Base-by-base conservation (phyloP, 2,329 filamentous ascomycete genomes). In the Aspergillus pseudoviridinutans region DNA sequence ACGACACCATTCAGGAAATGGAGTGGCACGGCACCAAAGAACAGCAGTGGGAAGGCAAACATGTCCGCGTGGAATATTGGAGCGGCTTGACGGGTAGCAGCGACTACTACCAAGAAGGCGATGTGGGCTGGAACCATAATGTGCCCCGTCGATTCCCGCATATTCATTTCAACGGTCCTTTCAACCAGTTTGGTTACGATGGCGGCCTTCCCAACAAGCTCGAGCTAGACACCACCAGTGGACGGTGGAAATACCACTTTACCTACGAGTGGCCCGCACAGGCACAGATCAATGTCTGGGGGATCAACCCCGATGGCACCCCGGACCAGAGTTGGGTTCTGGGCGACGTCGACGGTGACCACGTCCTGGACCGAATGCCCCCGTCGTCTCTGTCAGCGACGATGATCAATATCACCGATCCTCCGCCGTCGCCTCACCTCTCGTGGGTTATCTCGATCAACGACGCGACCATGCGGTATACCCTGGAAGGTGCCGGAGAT, bases 211-310 rank as follows among this genome's bases (percentile, higher is more conserved):
- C 74, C 1, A 84, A 85, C 54, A 58, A 71, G 3, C 80, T 87
- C 73, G 64, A 73, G 12, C 76, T 82, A 47, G 74, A 76, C 24
- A 41, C 42, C 7, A 70, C 71, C n/a, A 76, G 83, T 49, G 75
- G 78, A 17, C 69, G 73, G 1, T 88, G 86, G 86, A 72, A 76
- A 22, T 83, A 81, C 61, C 78, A 84, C 60, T 84, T 87, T 59
- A 82, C 86, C 78, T 76, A 79, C 3, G 85, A 88, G 65, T 88
- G 85, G 84, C 86, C 86, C 4, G 79, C 81, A 2, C 71, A 79
- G 46, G 80, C 84, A 56, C 84, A 87, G 64, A 70, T 87, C 56
- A 88, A 87, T 62, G 77, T 86, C 8, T 88, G 86, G 85, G 85
- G 85, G 52, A 84, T 87, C 65, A 85, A 87, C 63, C 79, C 80